Evolutionary conservation across 345 rosid genomes (phyloP), one percentile per base, ranked within the genome.

Genomic region (Draba incana): DNA sequence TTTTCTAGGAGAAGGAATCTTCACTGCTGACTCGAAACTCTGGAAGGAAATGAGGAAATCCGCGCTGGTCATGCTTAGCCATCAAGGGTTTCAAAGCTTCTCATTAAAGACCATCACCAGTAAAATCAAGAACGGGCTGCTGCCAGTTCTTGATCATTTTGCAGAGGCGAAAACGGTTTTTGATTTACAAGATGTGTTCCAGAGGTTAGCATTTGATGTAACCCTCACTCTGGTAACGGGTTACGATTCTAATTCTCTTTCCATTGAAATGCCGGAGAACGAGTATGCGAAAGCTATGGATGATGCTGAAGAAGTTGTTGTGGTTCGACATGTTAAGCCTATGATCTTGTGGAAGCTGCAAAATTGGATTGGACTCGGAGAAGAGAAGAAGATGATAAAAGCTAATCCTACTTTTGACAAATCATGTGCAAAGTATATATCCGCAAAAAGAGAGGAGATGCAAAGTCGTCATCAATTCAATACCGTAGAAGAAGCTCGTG

Each of bases 121-220:
- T n/a, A 73, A 49, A 49, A 42, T 80, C 16, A 49, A 52, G 41
- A 70, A 46, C 6, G 75, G 77, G 2, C 62, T 74, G 13, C 2
- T 77, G 8, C 81, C 81, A 3, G 64, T 77, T 44, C 79, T 80
- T 46, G 77, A 80, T 12, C 74, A 68, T 53, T 77, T 66, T 8
- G 56, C 49, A 8, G 63, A 75, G 68, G 58, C 37, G 9, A 44
- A 58, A 10, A 56, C 13, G n/a, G 58, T 38, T 35, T 60, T 81
- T 4, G 75, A 83, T 60, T 58, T 79, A 25, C 87, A 83, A 46
- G 81, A 76, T 42, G 62, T 81, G 47, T 68, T 82, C 50, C 78
- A 80, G 39, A 65, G 84, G 57, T 72, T 80, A 35, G 69, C 80
- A 3, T 82, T 82, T 12, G 88, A 84, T 59, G 72, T 70, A 12